Base-by-base conservation (phyloP, 768 basidiomycete genomes). In the Kwoniella sp. region DNA sequence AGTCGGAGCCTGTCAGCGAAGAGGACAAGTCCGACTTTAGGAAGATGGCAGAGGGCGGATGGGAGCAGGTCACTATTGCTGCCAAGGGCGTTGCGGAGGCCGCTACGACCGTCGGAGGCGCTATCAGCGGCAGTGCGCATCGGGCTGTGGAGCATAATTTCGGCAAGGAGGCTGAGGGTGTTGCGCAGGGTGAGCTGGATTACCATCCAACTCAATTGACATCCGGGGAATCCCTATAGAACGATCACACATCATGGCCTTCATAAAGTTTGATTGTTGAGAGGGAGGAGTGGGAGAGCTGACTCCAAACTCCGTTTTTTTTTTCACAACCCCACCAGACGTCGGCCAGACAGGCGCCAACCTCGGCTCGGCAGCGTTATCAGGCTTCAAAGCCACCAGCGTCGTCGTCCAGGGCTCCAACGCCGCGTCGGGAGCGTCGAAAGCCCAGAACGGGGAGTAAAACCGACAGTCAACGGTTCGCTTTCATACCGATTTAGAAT, bases 141-240 rank as follows among this genome's bases (percentile, higher is more conserved):
- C 66, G 66, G 54, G 75, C 72, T n/a, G 68, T 80, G 2, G 72
- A 75, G 37, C 72, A 77, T 53, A 70, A 75, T 55, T 75, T 67
- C 55, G 77, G 77, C 13, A 71, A 66, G 56, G 68, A 75, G 52
- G 69, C 72, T 9, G 75, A 78, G 25, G 37, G 47, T 2, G 75
- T 76, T 12, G 78, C 78, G 25, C 68, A 76, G 61, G 73, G 78
- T 79, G 58, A 65, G 74, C 68, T 3, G 38, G 4, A 8, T n/a
- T 23, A 1, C 2, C 5, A 34, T 13, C 2, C 20, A n/a, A 20
- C 22, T 34, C 11, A 8, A 34, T 2, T 26, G n/a, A 11, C 34
- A 34, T 34, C 34, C 34, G 13, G n/a, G n/a, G n/a, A n/a, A n/a
- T n/a, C n/a, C n/a, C 52, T 48, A 29, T 31, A 5, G 20, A 34